These are phyloP conservation scores for Hericium coralloides DNA, from an alignment of 768 basidiomycete genomes.

Conservation along the genomic window DNA sequence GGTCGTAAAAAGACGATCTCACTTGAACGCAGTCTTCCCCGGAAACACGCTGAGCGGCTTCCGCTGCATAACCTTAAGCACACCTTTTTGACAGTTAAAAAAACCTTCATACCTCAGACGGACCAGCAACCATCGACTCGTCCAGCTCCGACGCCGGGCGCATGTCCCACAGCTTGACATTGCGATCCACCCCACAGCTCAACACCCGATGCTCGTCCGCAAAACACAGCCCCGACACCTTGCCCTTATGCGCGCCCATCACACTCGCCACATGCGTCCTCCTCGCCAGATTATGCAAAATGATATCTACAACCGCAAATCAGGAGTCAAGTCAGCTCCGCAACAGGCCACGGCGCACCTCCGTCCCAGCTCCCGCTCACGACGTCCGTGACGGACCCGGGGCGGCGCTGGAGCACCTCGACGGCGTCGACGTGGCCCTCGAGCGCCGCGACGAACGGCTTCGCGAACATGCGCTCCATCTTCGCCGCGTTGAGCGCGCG, in stretches of 20 bases:
- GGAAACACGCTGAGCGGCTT: slow-evolving; percentile 72
- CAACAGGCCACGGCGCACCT: slow-evolving; percentile 44
- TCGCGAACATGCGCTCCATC: slow-evolving; percentile 96
- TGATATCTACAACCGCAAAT: slow-evolving; percentile 47
- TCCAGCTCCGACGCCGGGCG: slow-evolving; percentile 19
- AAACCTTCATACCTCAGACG: slow-evolving; percentile 26
- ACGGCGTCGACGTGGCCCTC: slow-evolving; percentile 94
- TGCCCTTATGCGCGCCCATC: slow-evolving; percentile 73
- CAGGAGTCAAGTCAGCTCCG: neutral
- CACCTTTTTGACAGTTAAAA: neutral
- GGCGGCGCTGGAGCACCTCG: slow-evolving; percentile 72
- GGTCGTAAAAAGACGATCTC: slow-evolving; percentile 14
- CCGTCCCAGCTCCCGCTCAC: slow-evolving; percentile 97
- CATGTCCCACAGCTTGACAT: slow-evolving; percentile 73
- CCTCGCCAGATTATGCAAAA: slow-evolving; percentile 73
- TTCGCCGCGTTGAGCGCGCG: slow-evolving; percentile 93
- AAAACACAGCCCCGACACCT: slow-evolving; percentile 77
- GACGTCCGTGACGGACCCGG: slow-evolving; percentile 63
- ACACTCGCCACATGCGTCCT: slow-evolving; percentile 46
- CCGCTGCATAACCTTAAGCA: slow-evolving; percentile 8
- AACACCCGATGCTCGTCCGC: slow-evolving; percentile 52
- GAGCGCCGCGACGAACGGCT: slow-evolving; percentile 83
- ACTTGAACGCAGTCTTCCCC: slow-evolving; percentile 92
- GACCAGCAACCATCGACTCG: slow-evolving; percentile 24
- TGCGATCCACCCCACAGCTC: slow-evolving; percentile 78